These are phyloP conservation scores for Myxozyma melibiosi DNA, from an alignment of 805 yeast species.

Conservation along the genomic window DNA sequence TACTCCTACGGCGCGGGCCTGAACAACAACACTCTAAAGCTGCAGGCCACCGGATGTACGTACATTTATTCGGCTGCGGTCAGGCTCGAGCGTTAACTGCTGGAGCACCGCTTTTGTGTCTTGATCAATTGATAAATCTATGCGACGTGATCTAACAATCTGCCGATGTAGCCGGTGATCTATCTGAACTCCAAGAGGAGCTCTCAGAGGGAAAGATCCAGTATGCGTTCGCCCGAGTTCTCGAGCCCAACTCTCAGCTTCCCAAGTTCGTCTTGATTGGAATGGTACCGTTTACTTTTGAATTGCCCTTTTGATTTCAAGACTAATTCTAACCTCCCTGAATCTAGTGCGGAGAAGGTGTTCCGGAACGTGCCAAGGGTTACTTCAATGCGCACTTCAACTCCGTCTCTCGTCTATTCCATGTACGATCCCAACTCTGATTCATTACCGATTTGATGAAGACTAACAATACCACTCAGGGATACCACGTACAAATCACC, in stretches of 20 bases:
- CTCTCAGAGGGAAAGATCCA: slow-evolving; percentile 88
- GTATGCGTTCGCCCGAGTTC: slow-evolving; percentile 85
- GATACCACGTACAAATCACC: slow-evolving; percentile 94
- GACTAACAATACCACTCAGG: slow-evolving; percentile 41
- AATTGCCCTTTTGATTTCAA: no score
- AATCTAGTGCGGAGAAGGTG: slow-evolving; percentile 79
- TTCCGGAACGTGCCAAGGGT: slow-evolving; percentile 59
- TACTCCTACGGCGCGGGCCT: slow-evolving; percentile 69
- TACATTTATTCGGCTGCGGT: background rate
- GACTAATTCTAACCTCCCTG: background rate
- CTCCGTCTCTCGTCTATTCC: slow-evolving; percentile 45
- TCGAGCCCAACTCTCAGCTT: slow-evolving; percentile 90
- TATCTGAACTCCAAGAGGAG: slow-evolving; percentile 74
- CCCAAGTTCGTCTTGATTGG: slow-evolving; percentile 82
- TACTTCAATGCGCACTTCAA: slow-evolving; percentile 48
- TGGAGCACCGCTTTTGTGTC: no score
- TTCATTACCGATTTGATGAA: background rate
- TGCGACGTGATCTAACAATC: background rate
- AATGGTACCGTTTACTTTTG: slow-evolving; percentile 53
- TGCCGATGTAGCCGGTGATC: slow-evolving; percentile 50
- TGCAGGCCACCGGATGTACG: slow-evolving; percentile 41
- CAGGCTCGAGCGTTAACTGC: no score
- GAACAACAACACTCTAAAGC: slow-evolving; percentile 46
- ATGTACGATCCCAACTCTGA: slow-evolving; percentile 21
- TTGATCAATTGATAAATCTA: no score